These are phyloP conservation scores for Medicago lupulina DNA, from an alignment of 306 rosid species.

Conservation along the genomic window DNA sequence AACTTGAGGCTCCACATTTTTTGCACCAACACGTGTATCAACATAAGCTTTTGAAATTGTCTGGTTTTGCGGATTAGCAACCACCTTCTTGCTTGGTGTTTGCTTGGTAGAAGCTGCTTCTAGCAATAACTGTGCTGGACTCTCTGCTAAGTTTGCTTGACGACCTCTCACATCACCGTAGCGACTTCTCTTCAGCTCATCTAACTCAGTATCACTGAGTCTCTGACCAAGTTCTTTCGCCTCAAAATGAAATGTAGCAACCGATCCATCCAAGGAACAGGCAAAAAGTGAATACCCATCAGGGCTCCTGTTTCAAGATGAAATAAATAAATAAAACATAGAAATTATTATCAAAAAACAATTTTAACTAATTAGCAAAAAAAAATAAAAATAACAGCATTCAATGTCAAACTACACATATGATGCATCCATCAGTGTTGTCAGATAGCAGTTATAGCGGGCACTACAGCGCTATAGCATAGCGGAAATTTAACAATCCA, in stretches of 20 bases:
- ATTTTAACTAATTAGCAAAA: slow-evolving; percentile 20
- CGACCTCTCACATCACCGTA: slow-evolving; percentile 95
- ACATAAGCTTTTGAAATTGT: slow-evolving; percentile 56
- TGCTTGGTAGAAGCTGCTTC: slow-evolving; percentile 93
- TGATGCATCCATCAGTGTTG: not conserved
- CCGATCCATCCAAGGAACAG: slow-evolving; percentile 97
- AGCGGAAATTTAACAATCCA: too few species aligned
- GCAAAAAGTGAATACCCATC: slow-evolving; percentile 97
- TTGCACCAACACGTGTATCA: slow-evolving; percentile 56
- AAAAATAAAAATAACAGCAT: not conserved
- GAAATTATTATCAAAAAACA: not conserved
- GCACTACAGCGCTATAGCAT: too few species aligned
- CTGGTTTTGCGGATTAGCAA: slow-evolving; percentile 67
- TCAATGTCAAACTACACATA: not conserved
- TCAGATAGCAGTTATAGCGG: too few species aligned
- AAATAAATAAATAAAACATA: slow-evolving; percentile 12
- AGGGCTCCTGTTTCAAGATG: slow-evolving; percentile 82
- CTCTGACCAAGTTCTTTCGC: slow-evolving; percentile 91
- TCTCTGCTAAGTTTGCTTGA: slow-evolving; percentile 90
- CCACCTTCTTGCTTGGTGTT: slow-evolving; percentile 66
- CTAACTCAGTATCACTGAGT: slow-evolving; percentile 78
- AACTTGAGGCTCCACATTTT: slow-evolving; percentile 65
- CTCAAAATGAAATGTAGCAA: slow-evolving; percentile 90
- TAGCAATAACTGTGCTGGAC: slow-evolving; percentile 91
- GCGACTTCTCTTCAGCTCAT: slow-evolving; percentile 88